Percentiles rank a stretch among this genome's conserved stretches.
Evolutionary conservation across 2,329 filamentous ascomycete species (phyloP).

Genomic region (Eutypella sp.): DNA sequence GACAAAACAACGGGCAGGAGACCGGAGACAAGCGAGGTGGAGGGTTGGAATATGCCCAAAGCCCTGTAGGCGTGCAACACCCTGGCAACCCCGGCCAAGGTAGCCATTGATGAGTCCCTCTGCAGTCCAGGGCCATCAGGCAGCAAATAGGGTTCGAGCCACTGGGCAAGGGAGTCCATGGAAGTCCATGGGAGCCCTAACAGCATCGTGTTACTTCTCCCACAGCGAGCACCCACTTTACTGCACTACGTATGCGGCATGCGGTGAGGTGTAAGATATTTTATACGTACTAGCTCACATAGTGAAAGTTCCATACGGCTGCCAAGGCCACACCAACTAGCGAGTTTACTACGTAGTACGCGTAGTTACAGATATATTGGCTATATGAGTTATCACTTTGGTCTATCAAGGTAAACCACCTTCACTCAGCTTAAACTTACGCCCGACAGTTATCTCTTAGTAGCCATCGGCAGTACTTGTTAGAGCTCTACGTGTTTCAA

Average conservation of each 20-base stretch:
- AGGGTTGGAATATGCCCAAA: background rate
- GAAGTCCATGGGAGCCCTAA: background rate
- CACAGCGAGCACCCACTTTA: background rate
- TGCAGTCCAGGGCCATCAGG: background rate
- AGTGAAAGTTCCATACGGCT: too few relatives aligned
- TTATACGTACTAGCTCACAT: background rate
- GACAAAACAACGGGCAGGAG: background rate
- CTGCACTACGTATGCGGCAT: background rate
- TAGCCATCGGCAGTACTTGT: too few relatives aligned
- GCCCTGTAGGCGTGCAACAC: background rate
- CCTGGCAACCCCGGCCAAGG: background rate
- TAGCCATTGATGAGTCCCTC: background rate
- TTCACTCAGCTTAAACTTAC: too few relatives aligned
- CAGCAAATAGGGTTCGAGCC: background rate
- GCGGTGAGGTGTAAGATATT: constrained; percentile 2
- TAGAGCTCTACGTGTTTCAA: too few relatives aligned
- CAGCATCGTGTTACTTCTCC: background rate
- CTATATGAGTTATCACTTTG: too few relatives aligned
- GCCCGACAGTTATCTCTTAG: too few relatives aligned
- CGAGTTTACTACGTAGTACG: too few relatives aligned
- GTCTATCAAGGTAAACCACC: too few relatives aligned
- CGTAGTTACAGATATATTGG: too few relatives aligned
- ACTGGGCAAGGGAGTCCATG: too few relatives aligned
- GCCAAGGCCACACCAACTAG: too few relatives aligned
- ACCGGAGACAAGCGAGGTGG: background rate